Base-by-base conservation (phyloP, 805 yeast species). In the Pichia membranifaciens region DNA sequence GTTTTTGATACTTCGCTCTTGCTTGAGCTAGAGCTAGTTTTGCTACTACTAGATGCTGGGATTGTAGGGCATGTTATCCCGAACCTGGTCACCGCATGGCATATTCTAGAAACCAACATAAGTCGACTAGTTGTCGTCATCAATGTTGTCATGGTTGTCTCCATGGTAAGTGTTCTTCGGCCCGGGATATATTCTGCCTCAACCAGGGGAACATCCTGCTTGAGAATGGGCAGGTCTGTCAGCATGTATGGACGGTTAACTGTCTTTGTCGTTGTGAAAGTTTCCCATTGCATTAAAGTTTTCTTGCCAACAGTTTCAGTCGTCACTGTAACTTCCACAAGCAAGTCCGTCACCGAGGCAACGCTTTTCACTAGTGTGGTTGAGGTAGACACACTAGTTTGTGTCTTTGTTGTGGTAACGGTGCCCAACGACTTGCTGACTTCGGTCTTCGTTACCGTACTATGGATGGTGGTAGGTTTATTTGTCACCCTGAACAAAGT, bases 231-330 rank as follows among this genome's bases (percentile, higher is more conserved):
- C n/a, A n/a, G n/a, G n/a, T n/a, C n/a, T n/a, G n/a, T 33, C 20
- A 17, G 18, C 16, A 37, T 21, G 9, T 37, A 33, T 10, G 29
- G 29, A 25, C 10, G 7, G 7, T 25, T 25, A 15, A 38, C 47
- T 2, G 57, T 52, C 5, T 15, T 43, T 5, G 57, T 53, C 10
- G 49, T 54, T 1, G 54, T 51, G 23, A 54, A 53, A 0, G 57
- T 50, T 13, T 46, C 51, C 22, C 40, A 43, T 20, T 50, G 50
- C n/a, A 51, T 33, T 22, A 55, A 23, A 1, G 57, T 53, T 43
- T 52, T 54, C 33, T 45, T 52, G 1, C 51, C 57, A 15, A 54
- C 51, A 6, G 42, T 51, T 5, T 45, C 45, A 32, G 52, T 52
- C 2, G 54, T 25, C 13, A 36, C 36, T 17, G 36, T 9, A 7